Evolutionary conservation across 192 early-diverging fungal genomes (phyloP), one percentile per base, ranked within the genome.

Genomic region (Coemansia sp.): DNA sequence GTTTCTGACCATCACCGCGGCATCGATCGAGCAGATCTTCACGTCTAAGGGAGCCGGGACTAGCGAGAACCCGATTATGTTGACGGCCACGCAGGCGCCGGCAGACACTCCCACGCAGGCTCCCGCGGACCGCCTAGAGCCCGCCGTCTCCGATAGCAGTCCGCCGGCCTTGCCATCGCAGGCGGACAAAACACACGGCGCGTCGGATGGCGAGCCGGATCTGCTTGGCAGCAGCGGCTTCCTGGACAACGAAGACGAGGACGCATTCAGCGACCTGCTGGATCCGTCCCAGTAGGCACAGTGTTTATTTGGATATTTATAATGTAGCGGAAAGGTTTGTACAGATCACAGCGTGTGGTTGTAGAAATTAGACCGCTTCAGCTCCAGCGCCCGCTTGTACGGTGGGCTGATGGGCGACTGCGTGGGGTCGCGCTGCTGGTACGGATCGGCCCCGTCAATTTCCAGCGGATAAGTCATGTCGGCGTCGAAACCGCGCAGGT

Each of bases 321-420:
- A n/a, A n/a, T n/a, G n/a, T n/a, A 44, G 30, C 17, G n/a, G n/a
- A n/a, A n/a, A n/a, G n/a, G n/a, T n/a, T 30, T 50, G n/a, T 48
- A 29, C 29, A 39, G 11, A 22, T 49, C 41, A 68, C 44, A 56
- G 22, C 17, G 57, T 25, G 42, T 82, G 81, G 51, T 85, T 89
- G 62, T 84, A 89, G 65, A 85, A 87, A 30, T 87, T 89, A 12
- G 82, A 81, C 14, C 43, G 23, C 11, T 87, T 87, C 54, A 87
- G 73, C 35, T 85, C 83, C 21, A 93, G 81, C 4, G 88, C 89
- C 39, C 82, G 86, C 50, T 89, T 81, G 79, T 97, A 95, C 5
- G 94, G 90, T 15, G 94, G 91, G 31, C 80, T 85, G 57, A 94
- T 94, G 6, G 92, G 92, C 53, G 83, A 69, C 57, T 97, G 92